These are phyloP conservation scores for Ogataea glucozyma DNA, from an alignment of 805 yeast species.

Conservation along the genomic window DNA sequence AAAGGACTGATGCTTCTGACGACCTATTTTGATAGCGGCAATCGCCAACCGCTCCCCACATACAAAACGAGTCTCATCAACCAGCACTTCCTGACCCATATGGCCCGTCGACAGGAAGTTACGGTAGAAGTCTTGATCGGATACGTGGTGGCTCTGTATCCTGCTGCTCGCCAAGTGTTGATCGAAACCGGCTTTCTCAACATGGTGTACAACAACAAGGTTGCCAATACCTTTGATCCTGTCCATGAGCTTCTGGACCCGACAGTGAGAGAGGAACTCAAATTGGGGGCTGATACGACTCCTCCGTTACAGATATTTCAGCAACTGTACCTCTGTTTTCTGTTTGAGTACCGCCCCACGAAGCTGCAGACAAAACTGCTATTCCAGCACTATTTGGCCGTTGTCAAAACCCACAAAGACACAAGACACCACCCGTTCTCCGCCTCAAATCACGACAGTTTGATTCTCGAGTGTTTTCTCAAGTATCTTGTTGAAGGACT, in stretches of 20 bases:
- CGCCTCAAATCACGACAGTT: conserved; percentile 16
- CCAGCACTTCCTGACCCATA: conserved; percentile 13
- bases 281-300: neutral
- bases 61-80: conserved; percentile 10
- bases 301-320: conserved; percentile 14
- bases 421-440: conserved; percentile 22
- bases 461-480: conserved; percentile 23
- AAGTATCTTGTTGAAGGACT: conserved; percentile 10
- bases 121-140: conserved; percentile 14
- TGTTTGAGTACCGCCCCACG: conserved; percentile 10
- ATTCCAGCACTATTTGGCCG: conserved; percentile 11
- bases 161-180: conserved; percentile 9
- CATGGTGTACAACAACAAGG: conserved; percentile 15
- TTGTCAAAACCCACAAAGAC: neutral
- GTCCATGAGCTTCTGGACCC: conserved; percentile 15
- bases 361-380: conserved; percentile 14
- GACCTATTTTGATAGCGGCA: conserved; percentile 11
- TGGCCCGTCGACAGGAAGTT: conserved; percentile 10
- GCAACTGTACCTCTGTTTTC: conserved; percentile 9
- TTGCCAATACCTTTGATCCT: conserved; percentile 6
- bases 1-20: conserved; percentile 20
- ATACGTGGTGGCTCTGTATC: conserved; percentile 18
- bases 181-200: conserved; percentile 14
- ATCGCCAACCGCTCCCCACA: neutral
- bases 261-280: conserved; percentile 17